Conservation (phyloP, 2,329 filamentous ascomycete species). For the Fusarium secorum region DNA sequence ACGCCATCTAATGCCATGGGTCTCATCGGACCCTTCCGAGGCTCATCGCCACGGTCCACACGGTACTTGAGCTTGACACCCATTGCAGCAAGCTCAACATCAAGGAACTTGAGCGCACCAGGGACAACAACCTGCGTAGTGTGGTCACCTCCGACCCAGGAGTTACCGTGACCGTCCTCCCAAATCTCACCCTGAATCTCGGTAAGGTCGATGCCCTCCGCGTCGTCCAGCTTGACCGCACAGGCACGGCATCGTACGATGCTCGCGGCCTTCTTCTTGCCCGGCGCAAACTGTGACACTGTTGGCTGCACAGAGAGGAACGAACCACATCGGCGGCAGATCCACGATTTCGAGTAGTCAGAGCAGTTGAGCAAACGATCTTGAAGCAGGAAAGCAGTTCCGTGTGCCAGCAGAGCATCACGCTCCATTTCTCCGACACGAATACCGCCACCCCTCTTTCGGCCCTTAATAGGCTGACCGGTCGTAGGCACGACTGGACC, state of each 20-base stretch:
- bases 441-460: conserved; percentile 96
- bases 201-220: conserved; percentile 64
- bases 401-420: conserved; percentile 92
- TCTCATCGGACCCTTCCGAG: conserved; percentile 60
- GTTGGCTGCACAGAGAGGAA: conserved; percentile 89
- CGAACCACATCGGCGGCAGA: conserved; percentile 87
- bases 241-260: conserved; percentile 83
- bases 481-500: conserved; percentile 90
- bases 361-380: conserved; percentile 97
- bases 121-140: conserved; percentile 93
- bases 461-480: conserved; percentile 95
- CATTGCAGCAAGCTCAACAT: conserved; percentile 96
- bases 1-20: conserved; percentile 47
- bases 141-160: conserved; percentile 88
- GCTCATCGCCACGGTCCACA: conserved; percentile 70
- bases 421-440: conserved; percentile 99
- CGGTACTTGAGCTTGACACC: conserved; percentile 91
- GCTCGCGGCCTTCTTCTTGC: conserved; percentile 71
- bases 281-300: conserved; percentile 67
- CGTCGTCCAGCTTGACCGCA: conserved; percentile 67
- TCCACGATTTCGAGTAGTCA: conserved; percentile 88
- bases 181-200: conserved; percentile 77
- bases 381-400: conserved; percentile 92
- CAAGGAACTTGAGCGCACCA: conserved; percentile 89
- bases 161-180: conserved; percentile 87